These are phyloP conservation scores for Diaporthe humulicola DNA, from an alignment of 2,329 filamentous ascomycete genomes.

Conservation along the genomic window DNA sequence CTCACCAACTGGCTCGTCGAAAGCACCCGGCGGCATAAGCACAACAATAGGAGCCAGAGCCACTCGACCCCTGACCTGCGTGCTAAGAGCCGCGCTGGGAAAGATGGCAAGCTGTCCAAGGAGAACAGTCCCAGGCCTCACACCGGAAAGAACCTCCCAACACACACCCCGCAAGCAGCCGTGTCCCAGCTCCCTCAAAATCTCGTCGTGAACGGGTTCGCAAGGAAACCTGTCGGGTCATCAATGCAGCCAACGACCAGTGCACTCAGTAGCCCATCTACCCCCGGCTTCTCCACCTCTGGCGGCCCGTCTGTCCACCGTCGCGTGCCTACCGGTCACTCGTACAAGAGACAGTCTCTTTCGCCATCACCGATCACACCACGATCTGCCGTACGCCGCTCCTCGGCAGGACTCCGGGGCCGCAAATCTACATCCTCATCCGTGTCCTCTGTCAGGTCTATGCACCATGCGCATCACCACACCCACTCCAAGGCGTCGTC, in stretches of 20 bases:
- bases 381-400: slow-evolving; percentile 85
- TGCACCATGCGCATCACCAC: slow-evolving; percentile 80
- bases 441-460: slow-evolving; percentile 90
- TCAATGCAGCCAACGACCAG: slow-evolving; percentile 39
- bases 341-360: slow-evolving; percentile 81
- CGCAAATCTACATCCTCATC: slow-evolving; percentile 97
- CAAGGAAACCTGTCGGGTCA: slow-evolving; percentile 33
- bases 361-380: slow-evolving; percentile 92
- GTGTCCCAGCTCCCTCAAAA: slow-evolving; percentile 62
- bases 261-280: slow-evolving; percentile 49
- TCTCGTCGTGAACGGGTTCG: slow-evolving; percentile 65
- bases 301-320: slow-evolving; percentile 40
- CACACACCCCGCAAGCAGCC: slow-evolving; percentile 53
- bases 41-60: slow-evolving; percentile 64
- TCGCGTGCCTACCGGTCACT: slow-evolving; percentile 53
- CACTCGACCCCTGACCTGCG: slow-evolving; percentile 72
- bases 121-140: slow-evolving; percentile 71
- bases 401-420: slow-evolving; percentile 86
- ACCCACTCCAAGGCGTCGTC: slow-evolving; percentile 95
- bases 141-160: slow-evolving; percentile 68
- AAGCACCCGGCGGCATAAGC: slow-evolving; percentile 65
- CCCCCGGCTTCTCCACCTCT: slow-evolving; percentile 46
- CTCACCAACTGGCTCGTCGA: slow-evolving; percentile 75
- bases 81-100: slow-evolving; percentile 60
- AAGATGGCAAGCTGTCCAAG: slow-evolving; percentile 59